A percentile compares a stretch with the other conserved stretches of the same genome.
These are phyloP conservation scores for Logfia minima DNA, from an alignment of 129 eudicot genomes.

Conservation along the genomic window DNA sequence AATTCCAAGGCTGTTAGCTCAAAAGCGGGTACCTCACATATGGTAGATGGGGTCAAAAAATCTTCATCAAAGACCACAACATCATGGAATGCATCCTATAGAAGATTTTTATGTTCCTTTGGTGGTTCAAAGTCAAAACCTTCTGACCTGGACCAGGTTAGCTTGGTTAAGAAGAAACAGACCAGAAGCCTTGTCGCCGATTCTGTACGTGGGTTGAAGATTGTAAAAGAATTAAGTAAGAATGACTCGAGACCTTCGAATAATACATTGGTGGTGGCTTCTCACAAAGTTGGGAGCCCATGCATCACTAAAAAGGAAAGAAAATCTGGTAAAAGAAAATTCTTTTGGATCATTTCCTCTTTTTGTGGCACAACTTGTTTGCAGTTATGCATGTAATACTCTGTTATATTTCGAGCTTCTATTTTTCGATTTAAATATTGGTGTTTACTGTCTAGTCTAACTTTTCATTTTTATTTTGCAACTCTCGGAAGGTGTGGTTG, in stretches of 20 bases:
- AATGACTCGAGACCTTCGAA: neutral
- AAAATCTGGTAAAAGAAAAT: neutral
- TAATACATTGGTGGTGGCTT: neutral
- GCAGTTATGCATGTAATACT: too few species aligned
- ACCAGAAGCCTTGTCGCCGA: neutral
- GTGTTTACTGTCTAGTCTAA: neutral
- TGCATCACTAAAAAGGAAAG: neutral
- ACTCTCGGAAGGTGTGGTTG: neutral
- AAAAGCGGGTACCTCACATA: neutral
- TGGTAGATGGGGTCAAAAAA: neutral
- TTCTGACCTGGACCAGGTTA: neutral
- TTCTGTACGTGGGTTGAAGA: neutral
- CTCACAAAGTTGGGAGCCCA: neutral
- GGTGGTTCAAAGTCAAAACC: neutral
- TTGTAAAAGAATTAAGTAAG: neutral
- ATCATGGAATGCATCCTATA: slow-evolving; percentile 8
- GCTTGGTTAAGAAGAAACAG: neutral
- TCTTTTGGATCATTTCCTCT: neutral
- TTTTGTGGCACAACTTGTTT: neutral
- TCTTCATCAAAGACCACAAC: slow-evolving; percentile 4
- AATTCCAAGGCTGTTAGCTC: neutral
- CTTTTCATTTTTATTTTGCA: neutral
- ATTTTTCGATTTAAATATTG: too few species aligned
- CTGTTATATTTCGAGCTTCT: too few species aligned
- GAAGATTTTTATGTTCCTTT: neutral